Evolutionary conservation across 2,329 filamentous ascomycete genomes (phyloP).

Genomic region (Lachnellula willkommii): DNA sequence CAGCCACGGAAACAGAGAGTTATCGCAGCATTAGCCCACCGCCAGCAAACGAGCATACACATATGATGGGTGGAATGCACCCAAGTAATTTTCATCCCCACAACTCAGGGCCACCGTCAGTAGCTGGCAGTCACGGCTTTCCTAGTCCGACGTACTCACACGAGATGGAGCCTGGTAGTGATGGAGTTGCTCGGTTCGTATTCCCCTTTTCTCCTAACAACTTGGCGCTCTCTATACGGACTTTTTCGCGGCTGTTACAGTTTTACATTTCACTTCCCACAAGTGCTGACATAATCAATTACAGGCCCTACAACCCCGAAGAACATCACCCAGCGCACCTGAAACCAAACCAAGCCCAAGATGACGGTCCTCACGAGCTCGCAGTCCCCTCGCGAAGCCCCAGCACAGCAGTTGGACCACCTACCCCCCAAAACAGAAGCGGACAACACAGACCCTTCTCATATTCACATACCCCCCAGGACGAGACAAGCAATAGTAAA

Average conservation of each 20-base stretch:
- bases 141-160: conserved; percentile 14
- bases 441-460: conserved; percentile 11
- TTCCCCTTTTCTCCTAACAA: background rate
- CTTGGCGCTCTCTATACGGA: background rate
- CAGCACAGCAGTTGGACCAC: background rate
- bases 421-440: background rate
- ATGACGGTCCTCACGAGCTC: conserved; percentile 3
- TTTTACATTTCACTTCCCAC: background rate
- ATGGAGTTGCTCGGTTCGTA: conserved; percentile 9
- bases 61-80: conserved; percentile 14
- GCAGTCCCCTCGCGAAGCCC: conserved; percentile 1
- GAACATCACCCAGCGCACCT: background rate
- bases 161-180: conserved; percentile 6
- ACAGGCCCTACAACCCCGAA: conserved; percentile 9
- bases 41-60: conserved; percentile 11
- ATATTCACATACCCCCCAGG: conserved; percentile 11
- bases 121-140: conserved; percentile 8
- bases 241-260: background rate
- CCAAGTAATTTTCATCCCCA: conserved; percentile 2
- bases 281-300: background rate
- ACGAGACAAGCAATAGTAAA: background rate
- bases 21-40: conserved; percentile 18
- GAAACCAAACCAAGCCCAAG: background rate
- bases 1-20: conserved; percentile 7
- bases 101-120: background rate